Evolutionary conservation across 371 early-diverging fungal species (phyloP).

Genomic region (Zychaea mexicana): DNA sequence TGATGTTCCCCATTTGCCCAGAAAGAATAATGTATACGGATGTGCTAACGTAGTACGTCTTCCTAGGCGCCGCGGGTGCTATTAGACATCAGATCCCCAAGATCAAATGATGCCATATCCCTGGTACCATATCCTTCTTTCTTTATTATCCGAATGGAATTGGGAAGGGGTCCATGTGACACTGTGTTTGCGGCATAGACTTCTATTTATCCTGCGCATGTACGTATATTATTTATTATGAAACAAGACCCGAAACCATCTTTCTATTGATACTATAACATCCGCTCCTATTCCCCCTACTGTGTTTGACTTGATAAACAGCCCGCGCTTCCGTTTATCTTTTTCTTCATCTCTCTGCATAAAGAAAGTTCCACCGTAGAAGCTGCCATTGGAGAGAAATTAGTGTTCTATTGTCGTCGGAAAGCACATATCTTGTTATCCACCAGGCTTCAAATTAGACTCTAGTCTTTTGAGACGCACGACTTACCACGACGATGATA

Average conservation of each 20-base stretch:
- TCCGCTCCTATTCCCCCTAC: not conserved
- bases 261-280: conserved; percentile 3
- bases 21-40: too few relatives aligned
- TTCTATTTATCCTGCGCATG: not conserved
- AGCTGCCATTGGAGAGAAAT: not conserved
- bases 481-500: not conserved
- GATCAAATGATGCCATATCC: conserved; percentile 1
- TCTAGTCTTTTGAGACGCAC: not conserved
- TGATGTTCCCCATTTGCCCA: too few relatives aligned
- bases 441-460: too few relatives aligned
- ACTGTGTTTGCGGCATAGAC: not conserved
- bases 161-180: not conserved
- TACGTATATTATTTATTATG: not conserved
- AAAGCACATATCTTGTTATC: too few relatives aligned
- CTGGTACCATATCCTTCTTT: not conserved
- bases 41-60: too few relatives aligned
- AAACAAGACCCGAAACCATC: conserved; percentile 5
- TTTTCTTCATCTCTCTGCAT: not conserved
- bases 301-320: not conserved
- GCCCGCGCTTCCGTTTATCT: not conserved
- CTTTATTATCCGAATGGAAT: not conserved
- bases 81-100: not conserved
- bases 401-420: too few relatives aligned
- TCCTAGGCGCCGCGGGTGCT: too few relatives aligned
- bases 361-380: not conserved